Evolutionary conservation across 2,329 filamentous ascomycete genomes (phyloP), one percentile per base, ranked within the genome.

Genomic region (Curvularia sp.): DNA sequence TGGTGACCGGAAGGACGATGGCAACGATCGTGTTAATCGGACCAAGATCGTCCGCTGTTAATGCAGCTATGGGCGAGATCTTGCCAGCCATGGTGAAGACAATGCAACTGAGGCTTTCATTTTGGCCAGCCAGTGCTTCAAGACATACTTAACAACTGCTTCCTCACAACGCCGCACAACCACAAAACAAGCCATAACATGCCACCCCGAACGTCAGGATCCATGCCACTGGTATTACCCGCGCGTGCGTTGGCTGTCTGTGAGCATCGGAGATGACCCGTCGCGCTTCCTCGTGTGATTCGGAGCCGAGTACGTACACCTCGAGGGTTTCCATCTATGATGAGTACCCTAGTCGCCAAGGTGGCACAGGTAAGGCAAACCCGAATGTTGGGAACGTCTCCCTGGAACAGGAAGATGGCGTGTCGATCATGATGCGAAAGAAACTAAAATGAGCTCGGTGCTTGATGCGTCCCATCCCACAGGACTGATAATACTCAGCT

Each of bases 11-110:
- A 26, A 61, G 58, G 43, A 61, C 49, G 24, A 58, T 58, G 5
- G 58, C 22, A 33, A 58, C 55, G 13, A 61, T 58, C 7, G 58
- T 57, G 41, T 57, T 57, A 13, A 41, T 46, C 2, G 58, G 55
- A 18, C 58, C 58, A 18, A 46, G 54, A 39, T 58, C 38, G 18
- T 58, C 58, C 28, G 49, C 41, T 24, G 55, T 49, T 7, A 61
- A 49, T 13, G 39, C 39, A 42, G 39, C 39, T 42, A 42, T 42
- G 18, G 39, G 18, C 20, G 39, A 20, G 3, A 42, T 42, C 2
- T 15, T 22, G 5, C 39, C 39, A 42, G 18, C 18, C 39, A 42
- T 42, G 18, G 22, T 22, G 39, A 12, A 18, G 39, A 24, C 10
- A 42, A 42, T 22, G 10, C 12, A 24, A 42, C 20, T 24, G 39